A percentile compares a stretch with the other conserved stretches of the same genome.
phyloP scores from a whole-genome alignment of 2,329 filamentous ascomycete species.

The Stenocarpella maydis region DNA sequence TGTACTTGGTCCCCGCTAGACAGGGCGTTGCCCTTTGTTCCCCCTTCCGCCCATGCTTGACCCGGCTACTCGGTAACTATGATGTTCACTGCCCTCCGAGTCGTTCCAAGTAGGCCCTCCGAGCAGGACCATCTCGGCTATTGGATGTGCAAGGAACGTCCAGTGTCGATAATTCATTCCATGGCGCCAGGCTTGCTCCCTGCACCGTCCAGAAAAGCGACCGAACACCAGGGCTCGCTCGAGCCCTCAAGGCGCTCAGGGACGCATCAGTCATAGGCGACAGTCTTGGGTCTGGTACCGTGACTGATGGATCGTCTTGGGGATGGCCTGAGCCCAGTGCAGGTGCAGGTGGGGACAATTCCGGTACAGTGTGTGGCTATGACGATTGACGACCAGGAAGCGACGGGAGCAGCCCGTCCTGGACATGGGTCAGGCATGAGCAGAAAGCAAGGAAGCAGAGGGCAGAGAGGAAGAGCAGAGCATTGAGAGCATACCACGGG shows the following conservation, averaged over 20 bases:
- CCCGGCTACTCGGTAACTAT: constrained; percentile 23
- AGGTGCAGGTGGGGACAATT: not conserved
- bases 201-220: not conserved
- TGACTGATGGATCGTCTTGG: constrained; percentile 25
- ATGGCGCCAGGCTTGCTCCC: not conserved
- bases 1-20: constrained; percentile 16
- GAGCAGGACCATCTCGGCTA: not conserved
- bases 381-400: constrained; percentile 27
- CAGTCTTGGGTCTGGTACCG: constrained; percentile 15
- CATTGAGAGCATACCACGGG: not conserved
- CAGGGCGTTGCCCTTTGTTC: constrained; percentile 12
- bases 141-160: not conserved
- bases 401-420: constrained; percentile 24
- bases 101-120: not conserved
- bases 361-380: constrained; percentile 14
- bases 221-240: not conserved
- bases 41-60: not conserved
- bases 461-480: too few species aligned
- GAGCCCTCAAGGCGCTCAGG: not conserved
- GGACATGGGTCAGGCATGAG: not conserved
- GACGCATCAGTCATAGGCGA: not conserved
- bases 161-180: not conserved
- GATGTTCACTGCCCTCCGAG: not conserved
- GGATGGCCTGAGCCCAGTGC: constrained; percentile 21
- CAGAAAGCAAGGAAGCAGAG: not conserved